phyloP scores from a whole-genome alignment of 2,329 filamentous ascomycete genomes.

The Xylariaceae sp. region DNA sequence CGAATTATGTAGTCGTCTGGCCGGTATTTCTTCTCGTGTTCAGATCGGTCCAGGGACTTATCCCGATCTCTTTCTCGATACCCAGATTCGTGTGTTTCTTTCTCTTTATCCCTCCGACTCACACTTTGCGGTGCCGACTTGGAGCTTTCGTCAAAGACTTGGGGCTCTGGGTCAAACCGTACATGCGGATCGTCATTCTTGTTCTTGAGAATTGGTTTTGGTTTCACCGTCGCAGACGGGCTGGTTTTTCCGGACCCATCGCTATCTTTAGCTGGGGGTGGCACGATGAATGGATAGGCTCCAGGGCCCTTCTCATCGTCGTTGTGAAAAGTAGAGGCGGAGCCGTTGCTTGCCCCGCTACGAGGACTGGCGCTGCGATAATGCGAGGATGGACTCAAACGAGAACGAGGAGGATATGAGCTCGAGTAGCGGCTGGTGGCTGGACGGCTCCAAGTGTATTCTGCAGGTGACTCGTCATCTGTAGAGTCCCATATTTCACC shows the following conservation, averaged over 20 bases:
- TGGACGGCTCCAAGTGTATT: conserved; percentile 7
- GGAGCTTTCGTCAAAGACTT: conserved; percentile 33
- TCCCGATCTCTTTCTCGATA: conserved; percentile 16
- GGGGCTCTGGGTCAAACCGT: conserved; percentile 44
- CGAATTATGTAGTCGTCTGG: conserved; percentile 13
- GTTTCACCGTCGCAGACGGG: conserved; percentile 37
- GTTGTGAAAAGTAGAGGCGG: conserved; percentile 1
- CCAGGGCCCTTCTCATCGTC: conserved; percentile 31
- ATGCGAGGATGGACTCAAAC: conserved; percentile 15
- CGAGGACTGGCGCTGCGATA: conserved; percentile 16
- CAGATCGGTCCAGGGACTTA: conserved; percentile 16
- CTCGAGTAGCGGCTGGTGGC: conserved; percentile 18
- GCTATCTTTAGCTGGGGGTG: conserved; percentile 27
- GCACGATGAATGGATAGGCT: conserved; percentile 40
- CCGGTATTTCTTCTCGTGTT: conserved; percentile 15
- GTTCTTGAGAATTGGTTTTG: conserved; percentile 59
- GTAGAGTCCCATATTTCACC: conserved; percentile 30
- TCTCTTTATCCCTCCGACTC: conserved; percentile 24
- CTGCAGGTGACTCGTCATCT: conserved; percentile 17
- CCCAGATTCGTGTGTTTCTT: conserved; percentile 5
- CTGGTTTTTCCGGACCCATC: conserved; percentile 23
- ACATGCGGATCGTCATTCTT: conserved; percentile 51
- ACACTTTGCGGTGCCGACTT: conserved; percentile 35
- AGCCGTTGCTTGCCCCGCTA: not conserved
- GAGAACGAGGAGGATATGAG: conserved; percentile 23